Evolutionary conservation across 345 rosid genomes (phyloP), one percentile per base, ranked within the genome.

Genomic region (Physaria fendleri): DNA sequence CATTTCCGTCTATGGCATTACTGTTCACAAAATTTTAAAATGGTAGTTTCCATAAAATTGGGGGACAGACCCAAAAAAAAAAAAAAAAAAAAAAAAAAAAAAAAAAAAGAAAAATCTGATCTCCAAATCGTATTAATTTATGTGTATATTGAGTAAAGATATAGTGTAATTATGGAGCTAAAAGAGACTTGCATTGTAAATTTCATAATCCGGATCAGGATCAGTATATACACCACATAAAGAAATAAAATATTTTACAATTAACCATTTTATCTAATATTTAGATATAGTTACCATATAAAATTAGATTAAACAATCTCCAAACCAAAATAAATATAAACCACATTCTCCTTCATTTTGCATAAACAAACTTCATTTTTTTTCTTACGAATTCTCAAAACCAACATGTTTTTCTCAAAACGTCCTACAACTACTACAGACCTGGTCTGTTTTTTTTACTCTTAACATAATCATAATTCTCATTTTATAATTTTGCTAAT

Each of bases 381-480:
- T 14, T 54, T 25, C 38, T 27, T 35, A 30, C 3, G 28, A 29
- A 33, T n/a, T 16, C 46, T 16, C n/a, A 27, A 18, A 24, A 43
- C 35, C 6, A 48, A 44, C 58, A 40, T 67, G 37, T 67, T 67
- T 59, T 65, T 49, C 2, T 65, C 48, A 56, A 55, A 24, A 18
- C 55, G 62, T 22, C 18, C 35, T 4, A 9, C 23, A 59, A 30
- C 51, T 22, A n/a, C n/a, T n/a, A 64, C 52, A 65, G 46, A n/a
- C 17, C 56, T 65, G 70, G 70, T 65, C 39, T 9, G 70, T 67
- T 59, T n/a, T n/a, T n/a, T 66, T 66, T 21, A 20, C 24, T 28
- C 22, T 33, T 22, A 9, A n/a, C 27, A 23, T 8, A 13, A 22
- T 16, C 13, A 15, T 45, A 14, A 45, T 25, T 45, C 32, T 18